Percentiles rank a stretch among this genome's conserved stretches.
phyloP scores from a whole-genome alignment of 371 early-diverging fungal genomes.

The Syncephalastrum sp. region DNA sequence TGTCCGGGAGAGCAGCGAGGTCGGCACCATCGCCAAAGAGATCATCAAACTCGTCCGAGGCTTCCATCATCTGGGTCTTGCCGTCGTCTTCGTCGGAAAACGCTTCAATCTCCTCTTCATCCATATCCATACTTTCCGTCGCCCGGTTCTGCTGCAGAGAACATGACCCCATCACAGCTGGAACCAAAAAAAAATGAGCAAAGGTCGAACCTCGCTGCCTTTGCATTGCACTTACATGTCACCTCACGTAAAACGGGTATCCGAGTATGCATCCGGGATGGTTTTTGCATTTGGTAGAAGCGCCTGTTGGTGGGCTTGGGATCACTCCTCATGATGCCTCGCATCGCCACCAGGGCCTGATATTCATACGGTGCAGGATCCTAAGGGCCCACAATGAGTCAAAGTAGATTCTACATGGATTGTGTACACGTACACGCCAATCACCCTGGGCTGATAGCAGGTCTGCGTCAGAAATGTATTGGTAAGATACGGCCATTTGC shows the following conservation, averaged over 20 bases:
- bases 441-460: constrained; percentile 19
- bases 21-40: constrained; percentile 37
- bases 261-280: not conserved
- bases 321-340: constrained; percentile 23
- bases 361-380: constrained; percentile 12
- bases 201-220: no score
- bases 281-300: not conserved
- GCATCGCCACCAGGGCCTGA: constrained; percentile 18
- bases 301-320: constrained; percentile 1
- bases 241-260: not conserved
- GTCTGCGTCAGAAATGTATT: constrained; percentile 27
- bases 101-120: not conserved
- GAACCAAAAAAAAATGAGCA: not conserved
- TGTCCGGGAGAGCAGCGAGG: constrained; percentile 11
- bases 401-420: not conserved
- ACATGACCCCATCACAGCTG: not conserved
- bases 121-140: no score
- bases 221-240: not conserved
- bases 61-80: no score
- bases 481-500: constrained; percentile 9
- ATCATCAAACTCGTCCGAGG: constrained; percentile 24
- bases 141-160: no score
- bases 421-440: constrained; percentile 17
- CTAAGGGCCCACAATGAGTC: not conserved
- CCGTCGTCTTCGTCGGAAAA: not conserved